Evolutionary conservation across 345 rosid genomes (phyloP).

Genomic region (Rhizophora apiculata): DNA sequence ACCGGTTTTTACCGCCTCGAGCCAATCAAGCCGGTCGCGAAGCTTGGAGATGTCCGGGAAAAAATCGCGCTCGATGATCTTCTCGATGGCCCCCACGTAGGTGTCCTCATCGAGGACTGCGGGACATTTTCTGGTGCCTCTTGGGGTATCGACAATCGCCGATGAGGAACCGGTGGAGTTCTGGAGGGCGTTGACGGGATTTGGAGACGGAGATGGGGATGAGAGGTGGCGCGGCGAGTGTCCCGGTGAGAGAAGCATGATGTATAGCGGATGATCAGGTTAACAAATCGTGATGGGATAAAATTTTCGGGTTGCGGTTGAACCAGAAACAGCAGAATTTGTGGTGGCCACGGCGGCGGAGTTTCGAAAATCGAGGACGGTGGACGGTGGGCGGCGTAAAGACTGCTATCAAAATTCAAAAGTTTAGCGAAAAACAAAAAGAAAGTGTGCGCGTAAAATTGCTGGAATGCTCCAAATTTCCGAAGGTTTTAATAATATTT

Average conservation of each 20-base stretch:
- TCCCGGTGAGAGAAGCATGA: conserved; percentile 76
- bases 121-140: conserved; percentile 47
- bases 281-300: too few species aligned
- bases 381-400: too few species aligned
- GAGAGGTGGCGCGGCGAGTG: conserved; percentile 77
- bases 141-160: conserved; percentile 5
- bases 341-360: too few species aligned
- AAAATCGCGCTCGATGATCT: conserved; percentile 92
- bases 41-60: conserved; percentile 95
- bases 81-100: conserved; percentile 83
- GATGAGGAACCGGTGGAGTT: conserved; percentile 34
- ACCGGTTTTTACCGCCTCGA: conserved; percentile 75
- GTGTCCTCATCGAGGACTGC: conserved; percentile 82
- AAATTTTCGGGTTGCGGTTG: background rate
- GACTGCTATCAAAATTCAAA: too few species aligned
- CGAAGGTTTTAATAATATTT: too few species aligned
- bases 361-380: too few species aligned
- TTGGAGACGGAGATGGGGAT: conserved; percentile 56
- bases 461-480: too few species aligned
- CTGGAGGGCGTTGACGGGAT: conserved; percentile 25
- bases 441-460: too few species aligned
- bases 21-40: conserved; percentile 90
- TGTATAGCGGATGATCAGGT: too few species aligned
- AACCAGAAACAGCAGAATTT: too few species aligned
- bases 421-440: too few species aligned